Evolutionary conservation across 2,329 filamentous ascomycete genomes (phyloP).

Genomic region (Ophiocordyceps robertsii): DNA sequence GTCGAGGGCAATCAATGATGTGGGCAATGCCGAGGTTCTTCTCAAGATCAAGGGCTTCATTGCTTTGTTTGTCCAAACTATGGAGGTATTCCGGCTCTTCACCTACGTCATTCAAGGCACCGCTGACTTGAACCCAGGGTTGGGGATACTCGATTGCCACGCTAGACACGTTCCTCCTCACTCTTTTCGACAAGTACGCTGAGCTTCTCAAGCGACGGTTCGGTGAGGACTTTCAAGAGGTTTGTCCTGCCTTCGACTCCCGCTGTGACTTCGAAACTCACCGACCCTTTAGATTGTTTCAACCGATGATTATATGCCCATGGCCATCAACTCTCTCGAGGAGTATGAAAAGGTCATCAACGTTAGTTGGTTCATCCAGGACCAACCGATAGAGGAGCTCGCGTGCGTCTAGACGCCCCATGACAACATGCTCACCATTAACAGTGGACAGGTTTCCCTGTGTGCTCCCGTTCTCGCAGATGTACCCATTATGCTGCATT

Average conservation of each 20-base stretch:
- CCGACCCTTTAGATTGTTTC: constrained; percentile 42
- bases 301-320: constrained; percentile 99
- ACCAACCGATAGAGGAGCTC: constrained; percentile 62
- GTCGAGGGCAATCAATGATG: constrained; percentile 59
- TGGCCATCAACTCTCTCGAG: constrained; percentile 82
- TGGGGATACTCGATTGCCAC: constrained; percentile 79
- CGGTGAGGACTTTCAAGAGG: constrained; percentile 90
- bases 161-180: constrained; percentile 76
- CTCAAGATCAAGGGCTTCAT: constrained; percentile 93
- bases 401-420: constrained; percentile 35
- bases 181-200: constrained; percentile 85
- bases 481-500: constrained; percentile 98
- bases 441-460: constrained; percentile 59
- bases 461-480: constrained; percentile 94
- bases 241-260: constrained; percentile 15
- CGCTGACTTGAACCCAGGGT: constrained; percentile 69
- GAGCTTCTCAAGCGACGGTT: constrained; percentile 83
- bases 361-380: constrained; percentile 89
- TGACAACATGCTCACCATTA: background rate
- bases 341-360: constrained; percentile 94
- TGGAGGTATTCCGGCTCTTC: constrained; percentile 54
- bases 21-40: constrained; percentile 80
- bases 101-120: constrained; percentile 35
- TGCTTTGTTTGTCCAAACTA: constrained; percentile 91
- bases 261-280: background rate